Conservation (phyloP, 768 basidiomycete genomes). For the Lactarius hengduanensis region DNA sequence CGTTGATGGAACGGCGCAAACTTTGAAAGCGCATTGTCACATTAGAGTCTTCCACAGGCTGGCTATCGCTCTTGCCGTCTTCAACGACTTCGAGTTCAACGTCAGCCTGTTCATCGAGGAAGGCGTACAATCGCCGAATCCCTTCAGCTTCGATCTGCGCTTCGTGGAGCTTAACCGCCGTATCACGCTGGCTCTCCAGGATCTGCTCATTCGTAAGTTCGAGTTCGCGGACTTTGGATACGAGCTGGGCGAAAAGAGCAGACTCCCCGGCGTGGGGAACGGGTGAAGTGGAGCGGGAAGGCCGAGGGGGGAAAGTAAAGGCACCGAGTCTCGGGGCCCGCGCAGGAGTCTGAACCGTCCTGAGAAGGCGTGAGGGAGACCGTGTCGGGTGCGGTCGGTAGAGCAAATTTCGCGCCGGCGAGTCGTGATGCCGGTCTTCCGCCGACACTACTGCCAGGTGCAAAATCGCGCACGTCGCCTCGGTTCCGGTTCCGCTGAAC, state of each 20-base stretch:
- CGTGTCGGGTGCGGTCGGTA: conserved; percentile 13
- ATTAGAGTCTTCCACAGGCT: conserved; percentile 34
- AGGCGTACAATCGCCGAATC: conserved; percentile 70
- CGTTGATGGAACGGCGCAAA: conserved; percentile 44
- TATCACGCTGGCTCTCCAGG: conserved; percentile 60
- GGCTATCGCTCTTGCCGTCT: conserved; percentile 36
- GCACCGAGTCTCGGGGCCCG: neutral
- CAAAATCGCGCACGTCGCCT: conserved; percentile 52
- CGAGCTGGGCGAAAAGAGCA: conserved; percentile 63
- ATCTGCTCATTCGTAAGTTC: conserved; percentile 72
- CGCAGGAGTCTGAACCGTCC: neutral
- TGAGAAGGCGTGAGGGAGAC: neutral
- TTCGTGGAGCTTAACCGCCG: conserved; percentile 57
- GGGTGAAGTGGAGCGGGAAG: conserved; percentile 8
- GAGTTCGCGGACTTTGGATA: conserved; percentile 73
- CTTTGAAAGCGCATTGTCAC: conserved; percentile 51
- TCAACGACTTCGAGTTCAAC: conserved; percentile 48
- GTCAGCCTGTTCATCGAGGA: conserved; percentile 53
- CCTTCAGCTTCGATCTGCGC: conserved; percentile 72
- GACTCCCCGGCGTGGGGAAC: conserved; percentile 34
- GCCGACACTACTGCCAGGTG: conserved; percentile 47
- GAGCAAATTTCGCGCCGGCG: neutral
- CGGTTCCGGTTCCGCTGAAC: conserved; percentile 31
- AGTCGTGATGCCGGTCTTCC: neutral
- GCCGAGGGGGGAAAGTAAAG: conserved; percentile 33